These are phyloP conservation scores for Russula sp. DNA, from an alignment of 768 basidiomycete genomes.

Conservation along the genomic window DNA sequence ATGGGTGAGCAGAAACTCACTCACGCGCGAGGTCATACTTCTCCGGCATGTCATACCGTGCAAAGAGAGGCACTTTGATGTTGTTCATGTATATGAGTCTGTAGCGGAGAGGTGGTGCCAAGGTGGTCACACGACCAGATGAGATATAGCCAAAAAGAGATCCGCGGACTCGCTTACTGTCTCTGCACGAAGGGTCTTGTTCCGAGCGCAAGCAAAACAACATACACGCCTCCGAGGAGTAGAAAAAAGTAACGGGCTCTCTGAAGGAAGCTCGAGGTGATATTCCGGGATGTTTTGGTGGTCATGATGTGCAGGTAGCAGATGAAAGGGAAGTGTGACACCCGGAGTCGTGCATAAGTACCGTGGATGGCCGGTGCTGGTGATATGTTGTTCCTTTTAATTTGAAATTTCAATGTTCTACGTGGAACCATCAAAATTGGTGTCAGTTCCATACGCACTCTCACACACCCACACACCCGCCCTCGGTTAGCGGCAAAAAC, in stretches of 20 bases:
- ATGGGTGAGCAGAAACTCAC: constrained; percentile 22
- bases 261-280: constrained; percentile 15
- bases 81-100: constrained; percentile 61
- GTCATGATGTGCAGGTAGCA: background rate
- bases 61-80: constrained; percentile 52
- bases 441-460: too few relatives aligned
- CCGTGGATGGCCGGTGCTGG: background rate
- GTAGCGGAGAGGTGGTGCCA: background rate
- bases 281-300: background rate
- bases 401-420: background rate
- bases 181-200: constrained; percentile 58
- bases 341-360: background rate
- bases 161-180: constrained; percentile 41
- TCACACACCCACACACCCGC: too few relatives aligned
- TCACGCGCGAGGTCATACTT: constrained; percentile 75
- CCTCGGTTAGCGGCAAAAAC: too few relatives aligned
- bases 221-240: constrained; percentile 47
- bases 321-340: background rate
- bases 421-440: too few relatives aligned
- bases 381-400: background rate
- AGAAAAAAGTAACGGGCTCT: constrained; percentile 28
- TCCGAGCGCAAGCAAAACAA: constrained; percentile 40
- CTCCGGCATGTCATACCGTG: constrained; percentile 63
- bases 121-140: constrained; percentile 27
- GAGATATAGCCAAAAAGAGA: background rate